Conservation (phyloP, 306 rosid genomes). For the Psophocarpus tetragonolobus region DNA sequence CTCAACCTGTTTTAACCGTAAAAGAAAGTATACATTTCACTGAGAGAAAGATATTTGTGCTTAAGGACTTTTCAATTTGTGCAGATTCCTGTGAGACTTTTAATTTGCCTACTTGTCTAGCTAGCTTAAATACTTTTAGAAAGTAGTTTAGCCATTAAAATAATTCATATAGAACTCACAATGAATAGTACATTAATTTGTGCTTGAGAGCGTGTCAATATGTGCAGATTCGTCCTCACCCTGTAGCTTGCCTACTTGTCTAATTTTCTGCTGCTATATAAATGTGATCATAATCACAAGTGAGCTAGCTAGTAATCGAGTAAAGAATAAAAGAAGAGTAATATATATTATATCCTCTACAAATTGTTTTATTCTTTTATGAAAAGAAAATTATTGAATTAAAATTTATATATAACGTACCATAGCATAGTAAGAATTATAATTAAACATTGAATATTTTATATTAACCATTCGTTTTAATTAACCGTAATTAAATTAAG, state of each 20-base stretch:
- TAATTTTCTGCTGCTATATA: slow-evolving; percentile 13
- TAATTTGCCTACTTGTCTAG: slow-evolving; percentile 18
- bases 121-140: slow-evolving; percentile 5
- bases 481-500: not conserved
- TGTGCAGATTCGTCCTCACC: slow-evolving; percentile 28
- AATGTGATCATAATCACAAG: not conserved
- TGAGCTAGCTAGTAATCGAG: not conserved
- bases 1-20: slow-evolving; percentile 20
- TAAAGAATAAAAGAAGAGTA: not conserved
- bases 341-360: not conserved
- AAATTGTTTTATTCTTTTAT: not conserved
- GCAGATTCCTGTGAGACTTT: slow-evolving; percentile 30
- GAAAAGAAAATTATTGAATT: not conserved
- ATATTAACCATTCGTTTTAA: not conserved
- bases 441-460: no score
- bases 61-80: slow-evolving; percentile 1
- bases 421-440: no score
- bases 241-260: slow-evolving; percentile 1
- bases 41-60: slow-evolving; percentile 23
- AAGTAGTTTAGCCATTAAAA: slow-evolving; percentile 2
- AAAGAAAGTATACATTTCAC: not conserved
- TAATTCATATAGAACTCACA: not conserved
- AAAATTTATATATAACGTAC: no score
- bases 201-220: slow-evolving; percentile 5
- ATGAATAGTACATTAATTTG: not conserved